phyloP scores from a whole-genome alignment of 2,329 filamentous ascomycete genomes.

The Aspergillus vadensis region DNA sequence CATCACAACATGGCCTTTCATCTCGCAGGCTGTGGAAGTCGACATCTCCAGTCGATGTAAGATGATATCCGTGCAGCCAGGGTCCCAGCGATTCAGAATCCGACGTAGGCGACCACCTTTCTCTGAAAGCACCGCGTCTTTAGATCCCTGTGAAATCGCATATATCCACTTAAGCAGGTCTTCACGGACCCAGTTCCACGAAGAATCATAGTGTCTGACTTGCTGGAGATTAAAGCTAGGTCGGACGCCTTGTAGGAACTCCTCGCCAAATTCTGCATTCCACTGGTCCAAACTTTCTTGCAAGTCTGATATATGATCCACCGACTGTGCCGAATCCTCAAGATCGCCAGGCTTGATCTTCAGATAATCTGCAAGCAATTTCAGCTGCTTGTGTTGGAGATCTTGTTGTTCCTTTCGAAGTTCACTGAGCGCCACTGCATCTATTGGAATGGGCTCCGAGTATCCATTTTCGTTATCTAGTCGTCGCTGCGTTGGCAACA shows the following conservation, averaged over 20 bases:
- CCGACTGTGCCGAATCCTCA: neutral
- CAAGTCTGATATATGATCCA: slow-evolving; percentile 5
- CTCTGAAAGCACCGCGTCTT: neutral
- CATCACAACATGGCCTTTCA: neutral
- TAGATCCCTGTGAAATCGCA: neutral
- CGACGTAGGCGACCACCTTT: slow-evolving; percentile 9
- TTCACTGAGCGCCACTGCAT: slow-evolving; percentile 2
- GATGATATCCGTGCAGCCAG: slow-evolving; percentile 18
- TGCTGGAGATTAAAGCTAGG: slow-evolving; percentile 33
- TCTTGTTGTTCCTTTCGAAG: slow-evolving; percentile 8
- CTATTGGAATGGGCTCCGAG: neutral
- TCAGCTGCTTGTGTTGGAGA: slow-evolving; percentile 14
- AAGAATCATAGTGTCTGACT: slow-evolving; percentile 35
- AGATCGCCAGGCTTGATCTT: neutral
- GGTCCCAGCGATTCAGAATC: slow-evolving; percentile 22
- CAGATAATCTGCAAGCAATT: slow-evolving; percentile 14
- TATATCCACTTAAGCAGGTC: slow-evolving; percentile 22
- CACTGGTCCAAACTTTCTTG: slow-evolving; percentile 27
- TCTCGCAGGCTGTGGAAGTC: too few relatives aligned
- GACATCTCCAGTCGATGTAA: neutral
- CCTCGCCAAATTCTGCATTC: slow-evolving; percentile 34
- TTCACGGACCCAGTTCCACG: slow-evolving; percentile 41
- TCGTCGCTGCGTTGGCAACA: neutral
- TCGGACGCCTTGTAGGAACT: slow-evolving; percentile 32
- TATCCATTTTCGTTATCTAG: neutral